These are phyloP conservation scores for Collybia sp. DNA, from an alignment of 768 basidiomycete species.

Conservation along the genomic window DNA sequence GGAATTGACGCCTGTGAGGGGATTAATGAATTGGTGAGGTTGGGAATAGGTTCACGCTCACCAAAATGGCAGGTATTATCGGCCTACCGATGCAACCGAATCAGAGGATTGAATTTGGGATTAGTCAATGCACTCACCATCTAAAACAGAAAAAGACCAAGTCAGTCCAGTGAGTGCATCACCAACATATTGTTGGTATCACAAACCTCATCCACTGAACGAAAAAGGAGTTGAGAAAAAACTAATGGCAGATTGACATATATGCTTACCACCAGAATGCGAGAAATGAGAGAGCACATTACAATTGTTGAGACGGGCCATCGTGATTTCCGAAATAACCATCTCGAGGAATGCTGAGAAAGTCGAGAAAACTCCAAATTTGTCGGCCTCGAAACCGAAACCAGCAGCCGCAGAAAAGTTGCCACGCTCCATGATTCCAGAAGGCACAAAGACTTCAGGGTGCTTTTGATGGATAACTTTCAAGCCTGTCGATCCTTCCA, in stretches of 20 bases:
- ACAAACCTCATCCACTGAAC: slow-evolving; percentile 56
- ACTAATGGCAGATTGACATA: background rate
- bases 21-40: slow-evolving; percentile 35
- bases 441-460: slow-evolving; percentile 81
- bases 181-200: background rate
- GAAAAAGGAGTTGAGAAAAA: background rate
- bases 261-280: slow-evolving; percentile 73
- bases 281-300: slow-evolving; percentile 89
- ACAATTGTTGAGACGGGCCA: slow-evolving; percentile 89
- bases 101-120: no score
- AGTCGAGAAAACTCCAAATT: slow-evolving; percentile 86
- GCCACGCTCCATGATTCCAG: slow-evolving; percentile 85
- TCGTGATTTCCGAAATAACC: slow-evolving; percentile 84
- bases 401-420: slow-evolving; percentile 85
- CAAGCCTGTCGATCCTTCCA: slow-evolving; percentile 87
- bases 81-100: slow-evolving; percentile 21
- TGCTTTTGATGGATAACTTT: slow-evolving; percentile 88
- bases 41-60: slow-evolving; percentile 5
- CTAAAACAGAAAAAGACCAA: slow-evolving; percentile 9
- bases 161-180: background rate
- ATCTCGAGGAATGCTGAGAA: slow-evolving; percentile 93
- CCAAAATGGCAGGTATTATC: slow-evolving; percentile 48
- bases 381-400: slow-evolving; percentile 78
- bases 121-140: slow-evolving; percentile 18
- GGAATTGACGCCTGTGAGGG: slow-evolving; percentile 70